Evolutionary conservation across 2,329 filamentous ascomycete genomes (phyloP).

Genomic region (Curvularia eragrostidis): DNA sequence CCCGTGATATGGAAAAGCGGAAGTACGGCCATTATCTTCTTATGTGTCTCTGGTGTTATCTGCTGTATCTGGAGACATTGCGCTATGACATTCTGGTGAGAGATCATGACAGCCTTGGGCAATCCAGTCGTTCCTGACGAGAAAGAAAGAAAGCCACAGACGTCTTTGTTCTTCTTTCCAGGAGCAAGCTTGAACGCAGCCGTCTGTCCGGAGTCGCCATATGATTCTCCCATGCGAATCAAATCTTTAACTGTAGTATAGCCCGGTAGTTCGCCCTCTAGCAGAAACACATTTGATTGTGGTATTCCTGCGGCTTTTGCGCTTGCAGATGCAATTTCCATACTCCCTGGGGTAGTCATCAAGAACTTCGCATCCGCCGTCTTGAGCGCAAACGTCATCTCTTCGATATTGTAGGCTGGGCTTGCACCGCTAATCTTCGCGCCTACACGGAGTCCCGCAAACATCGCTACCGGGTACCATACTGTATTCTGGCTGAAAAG

Average conservation of each 20-base stretch:
- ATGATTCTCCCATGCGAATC: constrained; percentile 53
- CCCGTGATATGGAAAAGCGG: constrained; percentile 48
- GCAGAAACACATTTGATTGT: constrained; percentile 61
- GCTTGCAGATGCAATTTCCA: constrained; percentile 62
- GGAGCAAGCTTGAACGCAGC: constrained; percentile 57
- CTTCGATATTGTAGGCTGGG: constrained; percentile 71
- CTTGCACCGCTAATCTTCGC: constrained; percentile 68
- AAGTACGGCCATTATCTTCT: constrained; percentile 46
- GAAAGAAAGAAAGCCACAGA: constrained; percentile 59
- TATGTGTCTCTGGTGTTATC: constrained; percentile 51
- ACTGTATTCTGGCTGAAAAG: constrained; percentile 70
- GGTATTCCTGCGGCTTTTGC: constrained; percentile 63
- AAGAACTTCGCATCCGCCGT: constrained; percentile 64
- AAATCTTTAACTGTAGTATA: constrained; percentile 58
- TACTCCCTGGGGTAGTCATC: constrained; percentile 62
- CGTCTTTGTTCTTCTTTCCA: constrained; percentile 63
- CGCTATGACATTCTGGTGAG: constrained; percentile 51
- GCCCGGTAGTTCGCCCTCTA: constrained; percentile 61
- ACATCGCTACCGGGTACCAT: constrained; percentile 71
- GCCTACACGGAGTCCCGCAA: constrained; percentile 61
- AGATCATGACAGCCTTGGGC: constrained; percentile 48
- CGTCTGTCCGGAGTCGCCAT: constrained; percentile 54
- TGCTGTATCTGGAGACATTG: constrained; percentile 65
- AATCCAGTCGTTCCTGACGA: constrained; percentile 48
- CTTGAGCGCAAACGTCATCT: constrained; percentile 70